These are phyloP conservation scores for Seiridium cupressi DNA, from an alignment of 2,329 filamentous ascomycete species.

Conservation along the genomic window DNA sequence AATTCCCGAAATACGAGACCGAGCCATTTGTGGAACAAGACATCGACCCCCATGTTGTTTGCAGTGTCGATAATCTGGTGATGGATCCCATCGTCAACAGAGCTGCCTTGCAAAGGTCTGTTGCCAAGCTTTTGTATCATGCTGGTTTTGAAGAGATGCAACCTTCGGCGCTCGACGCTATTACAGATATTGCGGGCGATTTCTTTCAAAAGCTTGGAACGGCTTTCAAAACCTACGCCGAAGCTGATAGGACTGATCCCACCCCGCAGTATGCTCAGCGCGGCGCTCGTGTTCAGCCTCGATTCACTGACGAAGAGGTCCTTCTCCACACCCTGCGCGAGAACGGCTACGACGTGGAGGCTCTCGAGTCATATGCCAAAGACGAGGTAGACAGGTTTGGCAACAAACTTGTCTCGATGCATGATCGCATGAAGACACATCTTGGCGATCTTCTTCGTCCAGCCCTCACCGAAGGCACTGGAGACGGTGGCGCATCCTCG, in stretches of 20 bases:
- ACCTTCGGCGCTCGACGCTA: slow-evolving; percentile 84
- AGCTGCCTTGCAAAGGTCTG: slow-evolving; percentile 81
- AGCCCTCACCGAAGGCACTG: slow-evolving; percentile 75
- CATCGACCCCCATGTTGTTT: slow-evolving; percentile 83
- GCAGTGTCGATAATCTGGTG: slow-evolving; percentile 84
- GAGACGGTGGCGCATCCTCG: slow-evolving; percentile 75
- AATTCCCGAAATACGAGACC: slow-evolving; percentile 94
- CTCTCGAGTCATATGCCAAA: slow-evolving; percentile 81
- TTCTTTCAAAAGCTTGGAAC: slow-evolving; percentile 84
- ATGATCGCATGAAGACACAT: slow-evolving; percentile 93
- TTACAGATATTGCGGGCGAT: slow-evolving; percentile 85
- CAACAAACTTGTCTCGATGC: slow-evolving; percentile 75
- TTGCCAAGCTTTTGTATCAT: slow-evolving; percentile 94
- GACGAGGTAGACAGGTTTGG: slow-evolving; percentile 90
- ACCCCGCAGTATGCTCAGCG: slow-evolving; percentile 36
- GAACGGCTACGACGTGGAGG: slow-evolving; percentile 78
- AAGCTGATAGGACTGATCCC: slow-evolving; percentile 73
- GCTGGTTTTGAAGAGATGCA: slow-evolving; percentile 97
- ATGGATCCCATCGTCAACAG: slow-evolving; percentile 82
- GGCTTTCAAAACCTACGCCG: slow-evolving; percentile 78
- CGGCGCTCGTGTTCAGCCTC: slow-evolving; percentile 51
- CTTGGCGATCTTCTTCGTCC: slow-evolving; percentile 91
- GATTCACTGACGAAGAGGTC: slow-evolving; percentile 81
- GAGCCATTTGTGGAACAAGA: slow-evolving; percentile 86
- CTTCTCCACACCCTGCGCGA: slow-evolving; percentile 83